Evolutionary conservation across 345 rosid species (phyloP).

Genomic region (Rubroshorea leprosula): DNA sequence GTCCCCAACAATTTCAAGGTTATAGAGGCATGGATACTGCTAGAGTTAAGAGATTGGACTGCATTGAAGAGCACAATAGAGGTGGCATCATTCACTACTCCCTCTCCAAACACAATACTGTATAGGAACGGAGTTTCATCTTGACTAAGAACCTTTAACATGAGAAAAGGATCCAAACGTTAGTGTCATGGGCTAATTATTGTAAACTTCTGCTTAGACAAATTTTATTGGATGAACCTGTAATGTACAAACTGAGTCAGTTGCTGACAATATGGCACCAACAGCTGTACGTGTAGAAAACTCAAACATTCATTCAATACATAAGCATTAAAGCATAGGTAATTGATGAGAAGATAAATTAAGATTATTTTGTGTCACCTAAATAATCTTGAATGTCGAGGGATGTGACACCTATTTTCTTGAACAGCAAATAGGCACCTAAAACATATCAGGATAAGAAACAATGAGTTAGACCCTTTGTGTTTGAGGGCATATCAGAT

Average conservation of each 20-base stretch:
- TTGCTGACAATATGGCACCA: constrained; percentile 71
- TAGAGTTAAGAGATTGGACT: constrained; percentile 43
- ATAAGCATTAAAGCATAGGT: background rate
- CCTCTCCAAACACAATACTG: constrained; percentile 69
- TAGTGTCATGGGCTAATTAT: constrained; percentile 8
- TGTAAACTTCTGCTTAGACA: background rate
- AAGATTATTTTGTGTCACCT: constrained; percentile 26
- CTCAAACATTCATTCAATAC: constrained; percentile 11
- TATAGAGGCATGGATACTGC: constrained; percentile 25
- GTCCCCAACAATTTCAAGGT: constrained; percentile 43
- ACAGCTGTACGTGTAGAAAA: constrained; percentile 37
- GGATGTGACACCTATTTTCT: constrained; percentile 37
- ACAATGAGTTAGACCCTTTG: constrained; percentile 7
- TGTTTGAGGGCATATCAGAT: background rate
- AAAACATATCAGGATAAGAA: constrained; percentile 9
- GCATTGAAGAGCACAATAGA: constrained; percentile 68
- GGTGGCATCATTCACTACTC: constrained; percentile 78
- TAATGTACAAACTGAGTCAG: constrained; percentile 75
- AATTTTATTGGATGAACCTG: constrained; percentile 34
- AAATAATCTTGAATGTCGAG: constrained; percentile 38
- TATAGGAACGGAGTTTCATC: constrained; percentile 78
- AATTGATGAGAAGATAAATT: background rate
- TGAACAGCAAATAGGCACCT: constrained; percentile 43
- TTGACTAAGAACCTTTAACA: constrained; percentile 60
- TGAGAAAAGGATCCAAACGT: constrained; percentile 1